Percentiles rank a stretch among this genome's conserved stretches.
Evolutionary conservation across 2,329 filamentous ascomycete species (phyloP).

Genomic region (Xylaria sp.): DNA sequence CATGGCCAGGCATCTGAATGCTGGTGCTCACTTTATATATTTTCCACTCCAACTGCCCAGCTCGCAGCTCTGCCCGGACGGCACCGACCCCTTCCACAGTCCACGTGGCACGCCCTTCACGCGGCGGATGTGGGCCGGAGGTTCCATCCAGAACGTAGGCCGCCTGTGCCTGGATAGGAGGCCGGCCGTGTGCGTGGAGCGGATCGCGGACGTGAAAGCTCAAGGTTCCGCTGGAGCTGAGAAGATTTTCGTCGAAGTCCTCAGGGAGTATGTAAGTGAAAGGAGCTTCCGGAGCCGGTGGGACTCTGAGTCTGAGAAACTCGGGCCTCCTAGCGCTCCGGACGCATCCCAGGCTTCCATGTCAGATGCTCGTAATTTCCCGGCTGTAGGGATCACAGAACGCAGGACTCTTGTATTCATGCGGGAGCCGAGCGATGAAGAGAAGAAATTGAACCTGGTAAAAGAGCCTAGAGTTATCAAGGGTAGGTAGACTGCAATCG

Average conservation of each 20-base stretch:
- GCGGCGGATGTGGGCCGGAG: conserved; percentile 90
- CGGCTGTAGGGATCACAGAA: conserved; percentile 54
- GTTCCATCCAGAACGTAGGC: conserved; percentile 68
- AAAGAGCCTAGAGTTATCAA: conserved; percentile 38
- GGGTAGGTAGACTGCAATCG: conserved; percentile 41
- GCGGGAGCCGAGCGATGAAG: conserved; percentile 47
- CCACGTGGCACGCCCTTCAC: conserved; percentile 76
- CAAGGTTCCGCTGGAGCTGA: conserved; percentile 43
- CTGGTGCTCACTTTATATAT: conserved; percentile 85
- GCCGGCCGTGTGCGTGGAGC: conserved; percentile 59
- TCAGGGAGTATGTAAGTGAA: conserved; percentile 56
- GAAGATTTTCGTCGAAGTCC: conserved; percentile 64
- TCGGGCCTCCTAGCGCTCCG: background rate
- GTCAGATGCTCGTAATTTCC: no score
- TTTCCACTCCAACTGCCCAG: conserved; percentile 78
- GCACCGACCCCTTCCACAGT: conserved; percentile 82
- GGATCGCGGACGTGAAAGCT: conserved; percentile 54
- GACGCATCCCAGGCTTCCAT: no score
- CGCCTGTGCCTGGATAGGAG: conserved; percentile 55
- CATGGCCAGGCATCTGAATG: conserved; percentile 57
- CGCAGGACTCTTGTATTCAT: conserved; percentile 65
- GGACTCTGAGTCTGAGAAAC: conserved; percentile 23
- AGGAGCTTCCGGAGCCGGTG: conserved; percentile 38
- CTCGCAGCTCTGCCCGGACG: conserved; percentile 77
- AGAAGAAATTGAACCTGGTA: conserved; percentile 29